phyloP scores from a whole-genome alignment of 495 filamentous ascomycete genomes.

The Usnea hakonensis region DNA sequence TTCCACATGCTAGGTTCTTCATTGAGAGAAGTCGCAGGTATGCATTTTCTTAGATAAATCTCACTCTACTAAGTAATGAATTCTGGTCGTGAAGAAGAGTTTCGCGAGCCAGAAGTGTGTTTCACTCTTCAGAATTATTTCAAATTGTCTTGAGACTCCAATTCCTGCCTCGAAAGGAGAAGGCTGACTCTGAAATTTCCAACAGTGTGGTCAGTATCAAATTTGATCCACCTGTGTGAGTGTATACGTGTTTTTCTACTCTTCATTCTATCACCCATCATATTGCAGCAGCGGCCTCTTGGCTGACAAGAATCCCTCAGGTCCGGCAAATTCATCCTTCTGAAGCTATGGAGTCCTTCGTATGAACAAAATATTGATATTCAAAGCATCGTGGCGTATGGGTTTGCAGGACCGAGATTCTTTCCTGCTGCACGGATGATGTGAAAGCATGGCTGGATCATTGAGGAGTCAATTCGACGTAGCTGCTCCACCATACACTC shows the following conservation, averaged over 20 bases:
- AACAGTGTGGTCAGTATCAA: constrained; percentile 79
- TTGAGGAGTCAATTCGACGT: neutral
- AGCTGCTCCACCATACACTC: neutral
- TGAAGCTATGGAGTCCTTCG: constrained; percentile 79
- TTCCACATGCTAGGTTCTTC: constrained; percentile 68
- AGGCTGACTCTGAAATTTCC: neutral
- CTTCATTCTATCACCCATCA: neutral
- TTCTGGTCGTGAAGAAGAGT: neutral
- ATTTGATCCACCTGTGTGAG: constrained; percentile 82
- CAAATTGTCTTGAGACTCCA: neutral
- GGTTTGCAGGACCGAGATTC: constrained; percentile 74
- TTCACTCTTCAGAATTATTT: neutral
- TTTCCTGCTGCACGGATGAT: constrained; percentile 52
- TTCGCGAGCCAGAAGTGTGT: neutral
- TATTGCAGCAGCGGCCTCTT: neutral
- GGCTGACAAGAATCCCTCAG: constrained; percentile 26
- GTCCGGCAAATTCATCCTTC: constrained; percentile 64
- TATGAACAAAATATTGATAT: constrained; percentile 71
- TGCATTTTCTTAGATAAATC: neutral
- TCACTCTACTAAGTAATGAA: neutral
- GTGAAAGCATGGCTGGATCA: constrained; percentile 25
- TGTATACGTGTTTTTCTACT: constrained; percentile 8
- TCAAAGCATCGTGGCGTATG: constrained; percentile 68
- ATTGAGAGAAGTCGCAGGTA: constrained; percentile 51
- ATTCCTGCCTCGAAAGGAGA: neutral